Percentiles rank a stretch among this genome's conserved stretches.
Conservation (phyloP, 2,329 filamentous ascomycete species). For the Arthrobotrys musiformis region DNA sequence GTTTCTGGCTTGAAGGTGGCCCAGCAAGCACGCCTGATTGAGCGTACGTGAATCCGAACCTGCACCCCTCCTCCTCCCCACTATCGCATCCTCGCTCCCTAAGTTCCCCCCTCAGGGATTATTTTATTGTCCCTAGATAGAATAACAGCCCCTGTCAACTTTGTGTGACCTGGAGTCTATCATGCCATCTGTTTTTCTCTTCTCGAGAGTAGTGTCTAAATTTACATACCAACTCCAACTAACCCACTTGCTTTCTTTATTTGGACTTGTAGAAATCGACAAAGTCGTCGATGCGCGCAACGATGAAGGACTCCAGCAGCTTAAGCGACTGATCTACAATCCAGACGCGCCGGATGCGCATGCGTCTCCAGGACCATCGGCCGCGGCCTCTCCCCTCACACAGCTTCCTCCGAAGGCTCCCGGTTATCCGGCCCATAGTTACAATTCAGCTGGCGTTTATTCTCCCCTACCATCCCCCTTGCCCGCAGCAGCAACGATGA, state of each 20-base stretch:
- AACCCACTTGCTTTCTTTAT: background rate
- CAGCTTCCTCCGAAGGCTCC: conserved; percentile 18
- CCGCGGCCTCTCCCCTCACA: conserved; percentile 28
- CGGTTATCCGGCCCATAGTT: background rate
- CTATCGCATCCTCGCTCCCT: background rate
- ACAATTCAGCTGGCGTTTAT: conserved; percentile 17
- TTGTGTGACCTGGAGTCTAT: conserved; percentile 27
- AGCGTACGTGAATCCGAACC: conserved; percentile 71
- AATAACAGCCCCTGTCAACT: conserved; percentile 28
- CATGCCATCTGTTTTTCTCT: conserved; percentile 30
- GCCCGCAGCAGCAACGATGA: conserved; percentile 22
- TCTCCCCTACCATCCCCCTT: conserved; percentile 56
- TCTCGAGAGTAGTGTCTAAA: conserved; percentile 51
- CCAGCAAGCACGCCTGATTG: conserved; percentile 80
- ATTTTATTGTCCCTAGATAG: background rate
- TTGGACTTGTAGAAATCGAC: conserved; percentile 30
- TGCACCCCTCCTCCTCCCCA: conserved; percentile 47
- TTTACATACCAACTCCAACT: background rate
- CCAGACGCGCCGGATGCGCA: conserved; percentile 35
- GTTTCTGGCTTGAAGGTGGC: conserved; percentile 86
- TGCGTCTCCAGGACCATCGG: conserved; percentile 40
- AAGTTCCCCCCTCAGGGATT: background rate
- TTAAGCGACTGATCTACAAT: conserved; percentile 52
- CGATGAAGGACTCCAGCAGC: conserved; percentile 36
- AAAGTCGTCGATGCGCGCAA: conserved; percentile 38